Evolutionary conservation across 2,329 filamentous ascomycete genomes (phyloP), one percentile per base, ranked within the genome.

Genomic region (Fusarium chaquense): DNA sequence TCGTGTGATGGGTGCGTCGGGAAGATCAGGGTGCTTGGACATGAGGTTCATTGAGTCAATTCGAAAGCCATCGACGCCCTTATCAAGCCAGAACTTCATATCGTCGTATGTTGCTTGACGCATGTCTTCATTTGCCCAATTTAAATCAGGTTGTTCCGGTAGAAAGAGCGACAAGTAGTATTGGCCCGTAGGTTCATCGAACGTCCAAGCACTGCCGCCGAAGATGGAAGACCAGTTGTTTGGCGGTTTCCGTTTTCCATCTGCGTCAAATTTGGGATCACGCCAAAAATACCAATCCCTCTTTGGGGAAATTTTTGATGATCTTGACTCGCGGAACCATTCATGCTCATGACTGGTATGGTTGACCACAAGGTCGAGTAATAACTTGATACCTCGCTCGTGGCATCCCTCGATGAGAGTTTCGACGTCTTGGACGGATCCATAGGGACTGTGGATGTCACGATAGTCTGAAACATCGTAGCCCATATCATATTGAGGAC

Each of bases 101-200:
- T 90, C 85, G 26, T 84, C 83, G 75, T 93, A 90, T 6, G 93
- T 88, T 2, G 91, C 91, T 35, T 86, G 79, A 12, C 91, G 85
- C 3, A 91, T 87, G 2, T 86, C 87, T 0, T 84, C 83, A 55
- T 90, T 91, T 70, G 93, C 90, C 91, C 91, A 94, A 78, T 94
- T 94, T 5, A 95, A 83, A 70, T 94, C 92, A 0, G 92, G 91
- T 76, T 94, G 92, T 62, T 91, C 86, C 2, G 85, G 85, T 3
- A 89, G 87, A 76, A 93, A 95, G 7, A 94, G 83, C 50, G 90
- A 87, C 2, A 93, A 85, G 73, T 92, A 93, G 77, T 92, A 93
- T 78, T 93, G 89, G 44, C 84, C 83, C 0, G 90, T 92, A 9
- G 79, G 76, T 62, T 90, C 86, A 70, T 93, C 90, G 78, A 86